Base-by-base conservation (phyloP, 495 filamentous ascomycete species). In the Trichocladium antarcticum region DNA sequence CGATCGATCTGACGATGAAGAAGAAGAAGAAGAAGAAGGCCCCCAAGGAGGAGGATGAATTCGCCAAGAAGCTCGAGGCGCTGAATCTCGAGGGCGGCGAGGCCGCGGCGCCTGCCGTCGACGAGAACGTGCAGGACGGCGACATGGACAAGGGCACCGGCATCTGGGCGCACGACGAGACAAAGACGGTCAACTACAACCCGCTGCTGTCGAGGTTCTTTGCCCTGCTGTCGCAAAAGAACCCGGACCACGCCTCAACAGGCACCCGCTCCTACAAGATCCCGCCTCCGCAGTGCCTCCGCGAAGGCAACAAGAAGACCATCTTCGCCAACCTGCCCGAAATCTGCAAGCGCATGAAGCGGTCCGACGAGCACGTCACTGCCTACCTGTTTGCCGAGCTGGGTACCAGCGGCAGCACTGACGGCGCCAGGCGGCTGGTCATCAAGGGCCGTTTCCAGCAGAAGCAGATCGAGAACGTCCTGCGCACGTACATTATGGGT, bases 291-390 rank as follows among this genome's bases (percentile, higher is more conserved):
- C 93, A 98, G 73, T 95, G 90, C 70, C 76, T 97, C 39, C 89
- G 93, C 71, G 93, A 98, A 87, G 92, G 92, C 65, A 97, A 97
- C 79, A 95, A 95, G 79, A 95, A 95, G 84, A 97, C 92, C 44
- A 94, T 97, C 59, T 98, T 96, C 64, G 92, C 92, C 69, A 98
- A 98, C 73, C 88, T 98, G 58, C 55, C 57, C 49, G 64, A 66
- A 50, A 71, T 65, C 35, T 73, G 67, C 65, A 74, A 71, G 67
- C 77, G 87, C 50, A 92, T 98, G 89, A 98, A 98, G 81, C 78
- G 92, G 62, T 84, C 82, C 55, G 90, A 95, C 61, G 92, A 98
- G 65, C 90, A 97, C 71, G 87, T 97, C 57, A 97, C 87, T 38
- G 82, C 89, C 56, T 98, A 95, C 74, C 68, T 97, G 62, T 97